Base-by-base conservation (phyloP, 2,329 filamentous ascomycete genomes). In the Colletotrichum lindemuthianum region DNA sequence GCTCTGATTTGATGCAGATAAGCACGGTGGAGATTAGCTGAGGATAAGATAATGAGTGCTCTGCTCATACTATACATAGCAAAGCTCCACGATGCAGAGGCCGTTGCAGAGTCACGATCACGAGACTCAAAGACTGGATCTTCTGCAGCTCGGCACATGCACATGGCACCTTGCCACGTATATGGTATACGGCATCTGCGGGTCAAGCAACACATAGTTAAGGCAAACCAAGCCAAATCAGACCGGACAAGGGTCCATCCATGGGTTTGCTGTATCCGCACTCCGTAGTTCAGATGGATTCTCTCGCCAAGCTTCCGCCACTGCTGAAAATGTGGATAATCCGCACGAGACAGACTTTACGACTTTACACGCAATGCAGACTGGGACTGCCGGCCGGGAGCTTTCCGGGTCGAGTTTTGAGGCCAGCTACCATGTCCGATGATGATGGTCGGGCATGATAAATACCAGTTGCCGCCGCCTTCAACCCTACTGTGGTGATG, bases 331-430 rank as follows among this genome's bases (percentile, higher is more conserved):
- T 53, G 60, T 33, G 47, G 55, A 52, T 50, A 33, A 58, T 34
- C 40, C 59, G 59, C 59, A 56, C 39, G 37, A 49, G 36, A 63
- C 60, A 37, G 49, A 47, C 48, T n/a, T 57, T 16, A 34, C 24
- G 49, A 47, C 48, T n/a, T 57, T 16, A 34, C 24, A 24, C 4
- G 24, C 24, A 24, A 13, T 39, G 33, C 50, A 43, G 24, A 47
- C 53, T 48, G 43, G 48, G 56, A n/a, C 60, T 40, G 60, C 24
- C 24, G 43, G n/a, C 43, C 34, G 51, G 50, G 49, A 45, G 37
- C 34, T 54, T 44, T 49, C 37, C n/a, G 40, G 40, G 40, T 16
- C 43, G 8, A 12, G n/a, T 50, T 63, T 64, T 64, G 60, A 64
- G 60, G 60, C 60, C 60, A 53, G 55, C 49, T 16, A 64, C 16